Conservation (phyloP, 148 eudicot species). For the Suaeda aralocaspica region DNA sequence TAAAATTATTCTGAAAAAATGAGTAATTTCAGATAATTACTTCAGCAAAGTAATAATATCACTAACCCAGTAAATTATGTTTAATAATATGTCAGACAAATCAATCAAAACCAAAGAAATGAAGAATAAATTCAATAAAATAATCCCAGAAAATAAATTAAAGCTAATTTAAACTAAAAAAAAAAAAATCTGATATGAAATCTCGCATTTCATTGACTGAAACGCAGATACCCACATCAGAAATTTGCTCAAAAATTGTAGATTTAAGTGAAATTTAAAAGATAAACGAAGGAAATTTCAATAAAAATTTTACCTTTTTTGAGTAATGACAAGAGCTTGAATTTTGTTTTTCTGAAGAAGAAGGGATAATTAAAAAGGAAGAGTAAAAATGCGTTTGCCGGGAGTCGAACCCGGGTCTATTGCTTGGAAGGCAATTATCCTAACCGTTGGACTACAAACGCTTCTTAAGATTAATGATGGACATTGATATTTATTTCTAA, state of each 20-base stretch:
- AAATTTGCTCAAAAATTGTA: neutral
- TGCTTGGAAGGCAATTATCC: slow-evolving; percentile 17
- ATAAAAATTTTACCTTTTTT: neutral
- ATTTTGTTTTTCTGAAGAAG: neutral
- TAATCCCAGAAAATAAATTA: neutral
- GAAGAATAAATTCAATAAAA: neutral
- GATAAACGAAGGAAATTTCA: neutral
- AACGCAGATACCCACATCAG: slow-evolving; percentile 1
- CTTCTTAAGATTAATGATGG: no score
- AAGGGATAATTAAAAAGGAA: neutral
- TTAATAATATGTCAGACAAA: neutral
- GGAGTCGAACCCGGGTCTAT: slow-evolving; percentile 18
- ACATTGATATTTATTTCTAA: no score
- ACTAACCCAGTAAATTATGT: neutral
- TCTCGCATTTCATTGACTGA: neutral
- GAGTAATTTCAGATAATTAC: neutral
- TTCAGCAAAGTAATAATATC: neutral
- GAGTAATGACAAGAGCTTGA: neutral
- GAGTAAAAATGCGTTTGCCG: slow-evolving; percentile 1
- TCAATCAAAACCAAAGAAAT: neutral
- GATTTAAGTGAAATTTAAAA: neutral
- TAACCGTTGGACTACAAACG: slow-evolving; percentile 21
- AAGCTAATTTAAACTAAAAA: no score
- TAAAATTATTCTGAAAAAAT: neutral
- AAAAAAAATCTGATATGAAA: neutral